Evolutionary conservation across 441 rosid genomes (phyloP).

Genomic region (Pelargonium australe): DNA sequence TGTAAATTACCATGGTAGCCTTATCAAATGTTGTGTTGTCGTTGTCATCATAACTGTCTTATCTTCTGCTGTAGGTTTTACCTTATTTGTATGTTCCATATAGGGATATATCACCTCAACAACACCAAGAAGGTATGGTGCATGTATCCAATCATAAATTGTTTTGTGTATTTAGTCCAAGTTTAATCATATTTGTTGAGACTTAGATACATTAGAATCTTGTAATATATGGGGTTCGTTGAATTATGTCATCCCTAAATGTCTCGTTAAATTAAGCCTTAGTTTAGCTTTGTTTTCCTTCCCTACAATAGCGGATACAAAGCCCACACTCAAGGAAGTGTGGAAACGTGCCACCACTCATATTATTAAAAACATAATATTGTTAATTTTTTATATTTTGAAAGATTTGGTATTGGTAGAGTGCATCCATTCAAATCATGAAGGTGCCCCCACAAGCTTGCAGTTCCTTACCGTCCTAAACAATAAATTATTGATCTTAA

Average conservation of each 20-base stretch:
- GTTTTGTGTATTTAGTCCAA: not conserved
- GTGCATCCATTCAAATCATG: no score
- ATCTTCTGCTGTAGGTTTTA: slow-evolving; percentile 56
- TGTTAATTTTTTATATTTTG: no score
- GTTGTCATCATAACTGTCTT: slow-evolving; percentile 8
- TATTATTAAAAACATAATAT: no score
- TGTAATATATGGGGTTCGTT: not conserved
- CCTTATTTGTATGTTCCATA: slow-evolving; percentile 84
- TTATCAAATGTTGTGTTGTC: not conserved
- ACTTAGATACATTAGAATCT: not conserved
- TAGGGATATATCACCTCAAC: slow-evolving; percentile 47
- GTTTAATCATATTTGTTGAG: not conserved
- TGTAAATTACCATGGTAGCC: not conserved
- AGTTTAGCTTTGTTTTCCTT: not conserved
- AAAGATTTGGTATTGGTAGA: no score
- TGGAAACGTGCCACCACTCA: no score
- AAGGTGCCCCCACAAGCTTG: no score
- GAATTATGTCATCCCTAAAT: not conserved
- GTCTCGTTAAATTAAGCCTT: not conserved
- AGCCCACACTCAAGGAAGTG: no score
- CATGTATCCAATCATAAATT: not conserved
- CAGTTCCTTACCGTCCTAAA: no score
- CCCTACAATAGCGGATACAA: not conserved
- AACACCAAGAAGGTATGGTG: slow-evolving; percentile 44
- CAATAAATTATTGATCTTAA: no score